A percentile compares a stretch with the other conserved stretches of the same genome.
phyloP scores from a whole-genome alignment of 192 early-diverging fungal species.

The Paraglomus brasilianum region DNA sequence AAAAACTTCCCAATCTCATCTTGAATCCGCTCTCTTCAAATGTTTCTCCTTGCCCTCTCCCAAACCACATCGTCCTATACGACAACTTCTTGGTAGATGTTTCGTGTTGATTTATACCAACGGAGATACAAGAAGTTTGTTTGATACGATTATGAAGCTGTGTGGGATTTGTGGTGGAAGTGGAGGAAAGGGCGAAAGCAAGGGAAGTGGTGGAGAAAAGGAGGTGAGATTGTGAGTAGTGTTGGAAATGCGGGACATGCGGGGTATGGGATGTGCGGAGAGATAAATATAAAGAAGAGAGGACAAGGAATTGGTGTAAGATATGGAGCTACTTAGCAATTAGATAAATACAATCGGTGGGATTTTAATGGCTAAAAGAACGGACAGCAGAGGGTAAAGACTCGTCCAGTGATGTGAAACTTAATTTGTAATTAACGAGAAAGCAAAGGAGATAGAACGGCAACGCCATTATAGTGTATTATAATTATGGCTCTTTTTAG shows the following conservation, averaged over 20 bases:
- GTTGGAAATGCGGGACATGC: background rate
- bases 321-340: too few species aligned
- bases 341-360: too few species aligned
- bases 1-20: conserved; percentile 61
- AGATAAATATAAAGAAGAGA: too few species aligned
- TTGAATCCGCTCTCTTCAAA: conserved; percentile 75
- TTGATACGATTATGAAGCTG: conserved; percentile 72
- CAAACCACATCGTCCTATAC: conserved; percentile 65
- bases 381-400: too few species aligned
- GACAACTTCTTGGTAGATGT: conserved; percentile 68
- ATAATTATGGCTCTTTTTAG: too few species aligned
- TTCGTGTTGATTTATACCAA: conserved; percentile 68
- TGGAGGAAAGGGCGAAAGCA: conserved; percentile 47
- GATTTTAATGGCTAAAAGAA: too few species aligned
- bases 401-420: too few species aligned
- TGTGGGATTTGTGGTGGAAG: conserved; percentile 37
- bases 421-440: too few species aligned
- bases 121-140: conserved; percentile 73
- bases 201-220: conserved; percentile 47
- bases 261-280: too few species aligned
- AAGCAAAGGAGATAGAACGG: too few species aligned
- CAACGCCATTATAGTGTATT: too few species aligned
- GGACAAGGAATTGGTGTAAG: too few species aligned
- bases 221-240: conserved; percentile 62
- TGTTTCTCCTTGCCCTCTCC: conserved; percentile 61